phyloP scores from a whole-genome alignment of 2,329 filamentous ascomycete species.

The Fusarium musae region DNA sequence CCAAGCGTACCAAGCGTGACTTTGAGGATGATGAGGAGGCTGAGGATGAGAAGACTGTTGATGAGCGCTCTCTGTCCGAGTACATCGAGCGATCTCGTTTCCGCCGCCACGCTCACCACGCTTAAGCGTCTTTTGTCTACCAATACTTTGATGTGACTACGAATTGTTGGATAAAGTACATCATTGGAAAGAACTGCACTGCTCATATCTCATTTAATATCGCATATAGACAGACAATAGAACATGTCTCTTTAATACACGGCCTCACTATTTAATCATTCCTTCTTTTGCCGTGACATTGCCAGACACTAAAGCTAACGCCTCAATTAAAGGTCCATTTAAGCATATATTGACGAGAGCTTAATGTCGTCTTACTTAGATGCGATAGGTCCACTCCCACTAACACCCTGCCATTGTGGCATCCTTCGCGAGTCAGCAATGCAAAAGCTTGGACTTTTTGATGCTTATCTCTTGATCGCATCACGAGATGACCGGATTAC shows the following conservation, averaged over 20 bases:
- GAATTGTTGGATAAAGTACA: constrained; percentile 6
- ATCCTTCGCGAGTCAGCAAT: not conserved
- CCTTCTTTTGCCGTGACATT: not conserved
- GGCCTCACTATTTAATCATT: not conserved
- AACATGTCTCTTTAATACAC: constrained; percentile 3
- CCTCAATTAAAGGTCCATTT: not conserved
- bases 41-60: constrained; percentile 10
- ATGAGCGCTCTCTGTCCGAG: constrained; percentile 16
- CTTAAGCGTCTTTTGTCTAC: constrained; percentile 1
- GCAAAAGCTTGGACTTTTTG: not conserved
- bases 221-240: constrained; percentile 25
- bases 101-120: constrained; percentile 9
- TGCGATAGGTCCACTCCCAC: constrained; percentile 4
- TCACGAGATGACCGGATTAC: not conserved
- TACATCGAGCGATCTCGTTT: constrained; percentile 29
- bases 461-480: not conserved
- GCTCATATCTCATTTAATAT: constrained; percentile 10
- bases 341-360: not conserved
- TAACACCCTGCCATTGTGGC: not conserved
- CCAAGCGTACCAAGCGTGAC: constrained; percentile 29
- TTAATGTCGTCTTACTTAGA: constrained; percentile 9
- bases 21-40: constrained; percentile 4
- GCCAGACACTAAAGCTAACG: not conserved
- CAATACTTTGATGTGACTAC: constrained; percentile 9
- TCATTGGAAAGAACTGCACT: constrained; percentile 10